These are phyloP conservation scores for Ustilago tritici DNA, from an alignment of 1,284 basidiomycete genomes.

Conservation along the genomic window DNA sequence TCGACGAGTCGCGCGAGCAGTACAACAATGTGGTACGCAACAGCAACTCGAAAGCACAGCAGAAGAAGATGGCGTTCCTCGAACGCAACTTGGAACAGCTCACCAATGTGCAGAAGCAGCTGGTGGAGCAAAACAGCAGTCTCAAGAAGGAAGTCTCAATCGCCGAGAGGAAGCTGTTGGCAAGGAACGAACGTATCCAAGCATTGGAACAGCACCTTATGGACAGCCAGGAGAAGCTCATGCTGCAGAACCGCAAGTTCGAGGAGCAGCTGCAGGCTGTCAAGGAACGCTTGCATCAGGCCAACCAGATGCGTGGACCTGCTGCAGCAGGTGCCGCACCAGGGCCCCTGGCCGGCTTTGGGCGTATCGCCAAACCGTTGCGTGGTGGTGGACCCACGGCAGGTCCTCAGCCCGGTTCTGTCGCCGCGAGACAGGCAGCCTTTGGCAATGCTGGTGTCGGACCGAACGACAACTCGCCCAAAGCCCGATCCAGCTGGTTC, in stretches of 20 bases:
- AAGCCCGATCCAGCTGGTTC: slow-evolving; percentile 60
- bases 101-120: slow-evolving; percentile 96
- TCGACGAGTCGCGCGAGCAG: slow-evolving; percentile 98
- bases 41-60: slow-evolving; percentile 96
- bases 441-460: slow-evolving; percentile 26
- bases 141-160: slow-evolving; percentile 98
- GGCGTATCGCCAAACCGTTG: slow-evolving; percentile 94
- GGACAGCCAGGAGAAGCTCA: slow-evolving; percentile 90
- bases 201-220: slow-evolving; percentile 86
- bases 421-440: slow-evolving; percentile 41
- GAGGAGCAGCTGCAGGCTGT: slow-evolving; percentile 90
- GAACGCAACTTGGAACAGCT: slow-evolving; percentile 97
- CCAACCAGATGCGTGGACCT: slow-evolving; percentile 77
- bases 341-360: slow-evolving; percentile 81
- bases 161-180: slow-evolving; percentile 93
- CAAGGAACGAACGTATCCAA: slow-evolving; percentile 92
- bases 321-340: slow-evolving; percentile 31
- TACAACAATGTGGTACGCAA: slow-evolving; percentile 98
- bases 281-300: slow-evolving; percentile 89
- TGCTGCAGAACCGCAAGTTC: slow-evolving; percentile 93
- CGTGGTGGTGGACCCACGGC: slow-evolving; percentile 77
- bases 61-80: slow-evolving; percentile 99
- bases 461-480: slow-evolving; percentile 52
- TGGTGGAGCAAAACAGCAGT: slow-evolving; percentile 97
- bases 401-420: slow-evolving; percentile 46